phyloP scores from a whole-genome alignment of 1,284 basidiomycete species.

The Leccinum fuscescens region DNA sequence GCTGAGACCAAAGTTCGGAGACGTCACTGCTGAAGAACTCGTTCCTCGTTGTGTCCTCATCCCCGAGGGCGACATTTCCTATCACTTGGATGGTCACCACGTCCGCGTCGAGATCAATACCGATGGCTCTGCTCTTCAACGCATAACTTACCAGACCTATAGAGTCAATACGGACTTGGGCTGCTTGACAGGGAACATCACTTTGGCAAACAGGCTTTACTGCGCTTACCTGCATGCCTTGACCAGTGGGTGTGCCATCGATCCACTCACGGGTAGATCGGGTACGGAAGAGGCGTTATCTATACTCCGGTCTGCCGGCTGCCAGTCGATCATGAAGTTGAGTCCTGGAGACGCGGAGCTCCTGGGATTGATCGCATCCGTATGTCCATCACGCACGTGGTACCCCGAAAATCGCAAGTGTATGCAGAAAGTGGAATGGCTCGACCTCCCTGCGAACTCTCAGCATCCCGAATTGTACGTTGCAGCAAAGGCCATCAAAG shows the following conservation, averaged over 20 bases:
- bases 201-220: slow-evolving; percentile 39
- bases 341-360: slow-evolving; percentile 28
- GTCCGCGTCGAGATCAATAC: slow-evolving; percentile 26
- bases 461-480: slow-evolving; percentile 36
- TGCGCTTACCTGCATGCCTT: slow-evolving; percentile 46
- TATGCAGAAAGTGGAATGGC: slow-evolving; percentile 37
- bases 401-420: slow-evolving; percentile 34
- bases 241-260: slow-evolving; percentile 41
- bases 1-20: neutral
- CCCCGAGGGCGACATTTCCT: slow-evolving; percentile 14
- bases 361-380: slow-evolving; percentile 33
- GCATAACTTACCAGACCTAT: slow-evolving; percentile 38
- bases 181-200: slow-evolving; percentile 36
- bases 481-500: slow-evolving; percentile 28
- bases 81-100: slow-evolving; percentile 27
- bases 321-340: slow-evolving; percentile 41
- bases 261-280: slow-evolving; percentile 44
- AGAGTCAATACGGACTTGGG: slow-evolving; percentile 40
- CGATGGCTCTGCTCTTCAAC: neutral
- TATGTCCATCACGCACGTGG: slow-evolving; percentile 38
- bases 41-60: neutral
- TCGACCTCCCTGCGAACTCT: slow-evolving; percentile 16
- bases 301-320: slow-evolving; percentile 38
- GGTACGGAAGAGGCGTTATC: slow-evolving; percentile 48
- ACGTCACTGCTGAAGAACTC: neutral